Conservation (phyloP, 179 eudicot species). For the Beta corolliflora region DNA sequence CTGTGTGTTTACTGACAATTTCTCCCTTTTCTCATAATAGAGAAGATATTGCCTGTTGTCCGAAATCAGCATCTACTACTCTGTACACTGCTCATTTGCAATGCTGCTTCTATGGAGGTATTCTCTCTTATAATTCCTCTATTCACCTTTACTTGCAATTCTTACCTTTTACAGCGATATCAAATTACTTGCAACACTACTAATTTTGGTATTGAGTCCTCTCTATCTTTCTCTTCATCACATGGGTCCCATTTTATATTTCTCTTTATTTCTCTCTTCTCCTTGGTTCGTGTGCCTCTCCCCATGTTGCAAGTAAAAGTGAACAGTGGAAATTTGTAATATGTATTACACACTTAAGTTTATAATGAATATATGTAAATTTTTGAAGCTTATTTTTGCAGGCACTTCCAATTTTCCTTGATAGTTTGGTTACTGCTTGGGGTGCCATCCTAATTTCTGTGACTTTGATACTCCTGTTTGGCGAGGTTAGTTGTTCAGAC, state of each 20-base stretch:
- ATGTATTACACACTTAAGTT: too few species aligned
- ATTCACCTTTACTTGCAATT: too few species aligned
- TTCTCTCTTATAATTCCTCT: neutral
- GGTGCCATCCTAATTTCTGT: conserved; percentile 96
- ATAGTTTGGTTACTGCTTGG: conserved; percentile 79
- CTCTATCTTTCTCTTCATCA: too few species aligned
- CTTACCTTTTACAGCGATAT: too few species aligned
- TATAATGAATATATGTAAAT: neutral
- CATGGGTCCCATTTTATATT: too few species aligned
- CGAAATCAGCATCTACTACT: conserved; percentile 86
- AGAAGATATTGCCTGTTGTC: conserved; percentile 88
- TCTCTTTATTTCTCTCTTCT: too few species aligned
- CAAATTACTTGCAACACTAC: too few species aligned
- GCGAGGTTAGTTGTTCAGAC: conserved; percentile 66
- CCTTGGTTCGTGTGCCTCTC: too few species aligned
- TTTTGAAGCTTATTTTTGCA: conserved; percentile 35
- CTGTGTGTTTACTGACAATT: conserved; percentile 1
- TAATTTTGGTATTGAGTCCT: too few species aligned
- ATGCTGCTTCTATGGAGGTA: conserved; percentile 99
- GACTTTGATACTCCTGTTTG: conserved; percentile 91
- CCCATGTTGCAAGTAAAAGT: too few species aligned
- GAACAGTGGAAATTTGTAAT: too few species aligned
- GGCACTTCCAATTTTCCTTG: conserved; percentile 98
- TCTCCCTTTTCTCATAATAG: conserved; percentile 39
- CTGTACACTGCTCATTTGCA: conserved; percentile 92